Conservation (phyloP, 2,329 filamentous ascomycete genomes). For the Chaetomium strumarium region DNA sequence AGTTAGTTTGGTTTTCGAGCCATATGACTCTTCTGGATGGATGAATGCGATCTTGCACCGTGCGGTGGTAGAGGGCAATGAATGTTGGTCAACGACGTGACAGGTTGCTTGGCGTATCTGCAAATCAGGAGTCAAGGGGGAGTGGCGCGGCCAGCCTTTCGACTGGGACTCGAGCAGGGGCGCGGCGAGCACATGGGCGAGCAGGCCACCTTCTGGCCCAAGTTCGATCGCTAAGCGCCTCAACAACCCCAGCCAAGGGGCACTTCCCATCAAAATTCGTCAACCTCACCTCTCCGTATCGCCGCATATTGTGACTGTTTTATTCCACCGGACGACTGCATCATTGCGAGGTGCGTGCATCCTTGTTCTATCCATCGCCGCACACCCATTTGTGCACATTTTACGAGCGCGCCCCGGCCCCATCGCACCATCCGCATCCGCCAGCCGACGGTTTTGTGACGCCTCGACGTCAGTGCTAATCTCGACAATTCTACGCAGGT, state of each 20-base stretch:
- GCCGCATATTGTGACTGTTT: slow-evolving; percentile 19
- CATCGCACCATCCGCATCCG: slow-evolving; percentile 10
- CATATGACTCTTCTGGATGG: too few relatives aligned
- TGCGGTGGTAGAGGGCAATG: neutral
- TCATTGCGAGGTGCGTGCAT: slow-evolving; percentile 15
- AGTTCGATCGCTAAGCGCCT: slow-evolving; percentile 22
- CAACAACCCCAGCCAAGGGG: slow-evolving; percentile 17
- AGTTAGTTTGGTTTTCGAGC: too few relatives aligned
- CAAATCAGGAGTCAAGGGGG: slow-evolving; percentile 16
- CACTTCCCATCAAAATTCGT: slow-evolving; percentile 25
- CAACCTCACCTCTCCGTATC: slow-evolving; percentile 20
- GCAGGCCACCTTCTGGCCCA: slow-evolving; percentile 19
- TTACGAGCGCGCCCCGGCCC: neutral
- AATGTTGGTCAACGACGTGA: slow-evolving; percentile 1
- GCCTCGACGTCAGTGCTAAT: slow-evolving; percentile 21
- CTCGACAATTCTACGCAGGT: slow-evolving; percentile 12
- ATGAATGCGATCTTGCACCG: too few relatives aligned
- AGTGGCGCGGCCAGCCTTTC: neutral
- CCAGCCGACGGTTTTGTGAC: slow-evolving; percentile 9
- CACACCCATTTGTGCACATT: neutral
- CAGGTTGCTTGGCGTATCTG: neutral
- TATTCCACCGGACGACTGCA: slow-evolving; percentile 12
- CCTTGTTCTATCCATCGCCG: neutral
- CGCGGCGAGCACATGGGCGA: slow-evolving; percentile 21
- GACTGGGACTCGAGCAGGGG: slow-evolving; percentile 6